Base-by-base conservation (phyloP, 495 filamentous ascomycete genomes). In the Penicillium cataractarum region DNA sequence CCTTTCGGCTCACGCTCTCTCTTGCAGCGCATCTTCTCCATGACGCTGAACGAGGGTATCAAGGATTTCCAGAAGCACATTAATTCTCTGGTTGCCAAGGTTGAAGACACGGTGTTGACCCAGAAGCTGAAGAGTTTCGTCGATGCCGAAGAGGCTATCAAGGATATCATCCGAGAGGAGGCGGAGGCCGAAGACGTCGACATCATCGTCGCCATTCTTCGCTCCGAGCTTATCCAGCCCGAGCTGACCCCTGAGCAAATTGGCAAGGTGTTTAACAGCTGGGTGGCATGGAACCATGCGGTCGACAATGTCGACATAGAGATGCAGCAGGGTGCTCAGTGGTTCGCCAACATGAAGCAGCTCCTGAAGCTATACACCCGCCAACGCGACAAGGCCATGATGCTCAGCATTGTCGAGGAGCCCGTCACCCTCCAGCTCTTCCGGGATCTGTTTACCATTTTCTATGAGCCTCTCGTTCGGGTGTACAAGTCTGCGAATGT, bases 401-500 rank as follows among this genome's bases (percentile, higher is more conserved):
- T 99, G 95, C 80, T 97, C 48, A 87, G 86, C 62, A 91, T 97
- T 64, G 94, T 98, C 57, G 92, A 97, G 78, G 95, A 99, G 76
- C 92, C 95, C 0, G 91, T 91, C 21, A 97, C 95, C 7, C 83
- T 98, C 26, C 90, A 95, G 68, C 82, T 99, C 46, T 95, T 99
- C 83, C 87, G 92, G 42, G 96, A 98, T 66, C 86, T 99, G 49
- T 98, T 99, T 76, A 96, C 92, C 21, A 97, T 99, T 70, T 99
- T 99, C 81, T 99, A 99, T 76, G 95, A 99, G 72, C 95, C 95
- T 0, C 85, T 99, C 10, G 89, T 99, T 17, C 85, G 95, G 22
- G 95, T 99, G 0, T 99, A 99, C 80, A 99, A 98, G 78, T 97
- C 94, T 24, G 95, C 95, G 65, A 99, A 98, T 66, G 95, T 99